These are phyloP conservation scores for Talaromyces sp. DNA, from an alignment of 2,329 filamentous ascomycete species.

Conservation along the genomic window DNA sequence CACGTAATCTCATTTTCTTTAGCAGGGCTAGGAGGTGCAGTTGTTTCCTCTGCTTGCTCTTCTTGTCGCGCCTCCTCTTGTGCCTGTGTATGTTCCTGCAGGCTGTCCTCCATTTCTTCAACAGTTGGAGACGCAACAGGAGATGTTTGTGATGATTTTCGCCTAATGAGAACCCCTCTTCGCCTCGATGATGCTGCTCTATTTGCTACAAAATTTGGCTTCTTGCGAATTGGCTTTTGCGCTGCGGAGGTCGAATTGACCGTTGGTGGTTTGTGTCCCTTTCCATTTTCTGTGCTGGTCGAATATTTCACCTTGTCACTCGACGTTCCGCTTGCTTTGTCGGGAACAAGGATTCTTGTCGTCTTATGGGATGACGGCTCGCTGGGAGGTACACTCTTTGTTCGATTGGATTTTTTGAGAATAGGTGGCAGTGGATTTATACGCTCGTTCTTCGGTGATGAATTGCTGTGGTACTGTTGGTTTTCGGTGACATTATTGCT, in stretches of 20 bases:
- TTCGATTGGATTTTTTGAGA: constrained; percentile 35
- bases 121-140: constrained; percentile 19
- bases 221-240: constrained; percentile 26
- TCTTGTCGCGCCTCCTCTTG: background rate
- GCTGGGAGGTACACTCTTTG: constrained; percentile 21
- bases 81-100: background rate
- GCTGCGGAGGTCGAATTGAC: background rate
- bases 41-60: background rate
- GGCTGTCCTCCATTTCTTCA: constrained; percentile 4
- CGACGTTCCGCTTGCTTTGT: constrained; percentile 22
- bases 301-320: constrained; percentile 25
- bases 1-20: constrained; percentile 10
- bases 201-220: constrained; percentile 27
- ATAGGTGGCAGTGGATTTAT: constrained; percentile 33
- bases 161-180: constrained; percentile 32
- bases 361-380: constrained; percentile 26
- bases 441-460: constrained; percentile 10
- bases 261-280: background rate
- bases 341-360: constrained; percentile 31
- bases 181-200: constrained; percentile 28
- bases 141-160: constrained; percentile 35
- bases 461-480: background rate
- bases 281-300: constrained; percentile 6
- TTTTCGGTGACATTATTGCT: background rate
- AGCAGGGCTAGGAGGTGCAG: background rate